Conservation (phyloP, 2,329 filamentous ascomycete species). For the Pseudogymnoascus sp. region DNA sequence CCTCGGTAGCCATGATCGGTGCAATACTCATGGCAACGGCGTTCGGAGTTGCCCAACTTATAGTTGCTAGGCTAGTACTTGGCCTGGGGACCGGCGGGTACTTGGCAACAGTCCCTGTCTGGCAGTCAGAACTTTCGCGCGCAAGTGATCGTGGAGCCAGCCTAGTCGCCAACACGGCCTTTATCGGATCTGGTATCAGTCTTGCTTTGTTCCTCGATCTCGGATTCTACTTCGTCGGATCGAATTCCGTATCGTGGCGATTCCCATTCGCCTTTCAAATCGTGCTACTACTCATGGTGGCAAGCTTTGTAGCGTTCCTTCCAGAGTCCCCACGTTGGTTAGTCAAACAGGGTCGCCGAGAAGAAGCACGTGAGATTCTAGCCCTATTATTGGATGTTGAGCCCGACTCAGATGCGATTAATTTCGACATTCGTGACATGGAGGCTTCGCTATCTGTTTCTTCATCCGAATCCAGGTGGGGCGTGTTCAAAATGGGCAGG, state of each 20-base stretch:
- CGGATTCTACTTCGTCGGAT: constrained; percentile 39
- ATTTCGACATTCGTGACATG: constrained; percentile 2
- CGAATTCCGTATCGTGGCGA: constrained; percentile 40
- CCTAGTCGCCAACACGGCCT: constrained; percentile 47
- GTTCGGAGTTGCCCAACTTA: constrained; percentile 41
- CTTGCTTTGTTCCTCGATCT: constrained; percentile 51
- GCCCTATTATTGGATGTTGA: not conserved
- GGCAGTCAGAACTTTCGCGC: constrained; percentile 49
- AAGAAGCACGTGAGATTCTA: constrained; percentile 7
- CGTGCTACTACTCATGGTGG: constrained; percentile 47
- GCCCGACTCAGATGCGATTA: constrained; percentile 8
- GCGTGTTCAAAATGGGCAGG: not conserved
- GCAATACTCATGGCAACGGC: constrained; percentile 35
- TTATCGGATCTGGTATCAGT: constrained; percentile 46
- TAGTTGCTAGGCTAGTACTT: constrained; percentile 39
- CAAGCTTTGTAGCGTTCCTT: not conserved
- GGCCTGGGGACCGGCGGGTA: constrained; percentile 39
- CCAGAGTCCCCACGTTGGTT: constrained; percentile 11
- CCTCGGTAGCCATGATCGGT: constrained; percentile 47
- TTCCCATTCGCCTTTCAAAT: constrained; percentile 50
- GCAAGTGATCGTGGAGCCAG: constrained; percentile 45
- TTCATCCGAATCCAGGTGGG: not conserved
- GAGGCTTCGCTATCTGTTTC: not conserved
- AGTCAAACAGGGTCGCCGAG: constrained; percentile 1
- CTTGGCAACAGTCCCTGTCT: constrained; percentile 41